Base-by-base conservation (phyloP, 2,329 filamentous ascomycete genomes). In the Talaromyces verruculosus region DNA sequence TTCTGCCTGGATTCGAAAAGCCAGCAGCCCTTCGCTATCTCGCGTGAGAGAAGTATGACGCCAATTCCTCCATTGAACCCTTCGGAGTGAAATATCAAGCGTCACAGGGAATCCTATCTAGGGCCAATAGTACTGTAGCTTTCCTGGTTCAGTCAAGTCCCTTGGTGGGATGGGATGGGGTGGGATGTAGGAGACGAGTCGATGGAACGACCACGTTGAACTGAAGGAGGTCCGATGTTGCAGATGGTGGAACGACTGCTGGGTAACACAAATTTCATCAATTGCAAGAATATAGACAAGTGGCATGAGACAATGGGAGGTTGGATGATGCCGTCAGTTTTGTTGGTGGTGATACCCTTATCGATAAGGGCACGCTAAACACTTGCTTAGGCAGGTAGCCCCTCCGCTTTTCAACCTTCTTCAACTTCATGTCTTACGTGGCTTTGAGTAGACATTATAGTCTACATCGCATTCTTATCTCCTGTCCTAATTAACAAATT, bases 341-440 rank as follows among this genome's bases (percentile, higher is more conserved):
- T 19, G 30, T 19, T 22, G 10, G 19, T 57, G 30, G 4, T 57
- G 53, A 11, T 15, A 15, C n/a, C n/a, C 19, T 57, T 57, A 57
- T 57, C 53, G 53, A 57, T 57, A 57, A 57, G 33, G 33, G 33
- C n/a, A 11, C 53, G 51, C 28, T 55, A 37, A 15, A 15, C 53
- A 17, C 11, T n/a, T 2, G 10, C 15, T 41, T 17, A n/a, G 39
- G 37, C 6, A 15, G 47, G 25, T 25, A 19, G n/a, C 51, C 30
- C n/a, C 53, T 37, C 53, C 53, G 33, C 19, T 13, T 13, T 8
- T 22, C 53, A 22, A 55, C 51, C 37, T 55, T 55, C 51, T 55
- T 37, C 51, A 22, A 13, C 10, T 37, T 55, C 25, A 55, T 55
- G 28, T 55, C 33, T 57, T 33, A 5, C 11, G 11, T 15, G 33